Evolutionary conservation across 2,329 filamentous ascomycete species (phyloP).

Genomic region (Ophiostoma montium): DNA sequence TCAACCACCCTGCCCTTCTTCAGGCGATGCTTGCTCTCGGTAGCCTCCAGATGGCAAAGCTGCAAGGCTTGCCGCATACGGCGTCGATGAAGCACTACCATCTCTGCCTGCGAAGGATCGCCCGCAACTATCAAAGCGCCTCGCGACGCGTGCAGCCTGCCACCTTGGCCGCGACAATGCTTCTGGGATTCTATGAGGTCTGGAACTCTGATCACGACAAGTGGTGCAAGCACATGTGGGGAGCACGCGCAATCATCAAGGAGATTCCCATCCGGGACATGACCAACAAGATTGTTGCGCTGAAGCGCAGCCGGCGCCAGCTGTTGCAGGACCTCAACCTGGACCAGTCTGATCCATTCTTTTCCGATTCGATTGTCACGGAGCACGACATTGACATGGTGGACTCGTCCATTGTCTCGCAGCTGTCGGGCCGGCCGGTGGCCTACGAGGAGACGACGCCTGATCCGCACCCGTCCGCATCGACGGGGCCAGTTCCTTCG

Average conservation of each 20-base stretch:
- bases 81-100: conserved; percentile 88
- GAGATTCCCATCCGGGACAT: conserved; percentile 69
- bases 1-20: conserved; percentile 73
- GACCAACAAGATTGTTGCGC: conserved; percentile 53
- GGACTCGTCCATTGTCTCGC: conserved; percentile 27
- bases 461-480: not conserved
- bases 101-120: conserved; percentile 64
- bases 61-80: conserved; percentile 59
- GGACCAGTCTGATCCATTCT: not conserved
- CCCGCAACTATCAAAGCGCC: conserved; percentile 57
- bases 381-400: conserved; percentile 24
- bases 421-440: conserved; percentile 27
- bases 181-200: conserved; percentile 86
- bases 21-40: conserved; percentile 83
- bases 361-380: conserved; percentile 1
- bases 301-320: conserved; percentile 35
- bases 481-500: not conserved
- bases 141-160: conserved; percentile 58
- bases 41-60: conserved; percentile 74
- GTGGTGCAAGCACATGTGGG: conserved; percentile 86
- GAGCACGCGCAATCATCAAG: conserved; percentile 65
- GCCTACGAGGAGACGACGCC: conserved; percentile 21
- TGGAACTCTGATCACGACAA: conserved; percentile 90
- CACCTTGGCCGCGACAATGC: conserved; percentile 74
- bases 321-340: conserved; percentile 18